Evolutionary conservation across 169 alveolate species (phyloP), one percentile per base, ranked within the genome.

Genomic region (Plasmodium yoelii): DNA sequence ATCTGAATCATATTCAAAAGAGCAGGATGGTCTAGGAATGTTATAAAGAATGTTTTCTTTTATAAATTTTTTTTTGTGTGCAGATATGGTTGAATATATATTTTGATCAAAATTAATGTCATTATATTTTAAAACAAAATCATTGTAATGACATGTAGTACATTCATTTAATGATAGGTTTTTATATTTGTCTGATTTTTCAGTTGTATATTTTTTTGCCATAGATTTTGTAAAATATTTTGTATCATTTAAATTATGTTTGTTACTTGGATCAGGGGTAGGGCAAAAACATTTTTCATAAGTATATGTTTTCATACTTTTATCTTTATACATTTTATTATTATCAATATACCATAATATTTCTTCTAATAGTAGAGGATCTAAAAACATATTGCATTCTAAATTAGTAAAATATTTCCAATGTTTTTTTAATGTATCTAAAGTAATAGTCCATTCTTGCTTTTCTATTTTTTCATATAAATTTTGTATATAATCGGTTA

Each of bases 231-330:
- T 28, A 64, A 77, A 77, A 68, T 77, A 49, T 26, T 77, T 77
- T n/a, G 12, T 34, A 59, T 77, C 88, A 22, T 61, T 77, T 42
- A 77, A 18, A 64, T 77, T 77, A 13, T 63, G 49, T 56, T 77
- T 77, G 22, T 77, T 77, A 18, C 15, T 39, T n/a, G 88, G 88
- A 64, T 77, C 88, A 22, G 88, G 88, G 13, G 88, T 77, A 49
- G 88, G 88, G n/a, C 88, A 77, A 59, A 77, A 77, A 44, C 88
- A 77, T 51, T 28, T 63, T 64, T 77, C 88, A 77, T 77, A 77
- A 15, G 56, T 77, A 64, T 77, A 77, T 57, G 64, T 64, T 3
- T 56, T 49, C 34, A 63, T 69, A 51, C 88, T 77, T 64, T 77
- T 77, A 55, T 77, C 88, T 56, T 77, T 77, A 64, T 77, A 77